Conservation (phyloP, 2,329 filamentous ascomycete species). For the Fusarium verticillioides region DNA sequence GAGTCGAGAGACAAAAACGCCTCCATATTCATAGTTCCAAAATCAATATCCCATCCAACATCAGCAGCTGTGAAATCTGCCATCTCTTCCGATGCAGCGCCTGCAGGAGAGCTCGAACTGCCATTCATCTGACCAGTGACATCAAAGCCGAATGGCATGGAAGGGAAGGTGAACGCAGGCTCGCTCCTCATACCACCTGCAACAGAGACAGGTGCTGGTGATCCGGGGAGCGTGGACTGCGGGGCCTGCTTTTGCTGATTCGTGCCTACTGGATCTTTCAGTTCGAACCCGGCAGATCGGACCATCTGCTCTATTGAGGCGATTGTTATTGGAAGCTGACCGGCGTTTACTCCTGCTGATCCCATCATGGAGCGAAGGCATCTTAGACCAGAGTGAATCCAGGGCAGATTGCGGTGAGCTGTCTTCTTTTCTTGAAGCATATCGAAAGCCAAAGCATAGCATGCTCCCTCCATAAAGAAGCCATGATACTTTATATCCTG, state of each 20-base stretch:
- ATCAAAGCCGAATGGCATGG: slow-evolving; percentile 46
- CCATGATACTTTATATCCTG: slow-evolving; percentile 58
- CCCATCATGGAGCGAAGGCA: slow-evolving; percentile 51
- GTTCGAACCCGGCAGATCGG: slow-evolving; percentile 43
- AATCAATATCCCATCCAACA: slow-evolving; percentile 47
- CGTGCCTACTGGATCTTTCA: slow-evolving; percentile 34
- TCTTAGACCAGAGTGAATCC: slow-evolving; percentile 53
- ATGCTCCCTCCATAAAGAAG: slow-evolving; percentile 56
- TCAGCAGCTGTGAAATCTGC: slow-evolving; percentile 46
- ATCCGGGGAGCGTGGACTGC: slow-evolving; percentile 29
- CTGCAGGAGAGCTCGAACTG: slow-evolving; percentile 21
- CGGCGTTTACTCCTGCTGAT: slow-evolving; percentile 29
- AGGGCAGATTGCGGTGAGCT: slow-evolving; percentile 53
- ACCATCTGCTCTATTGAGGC: slow-evolving; percentile 47
- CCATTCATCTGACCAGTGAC: slow-evolving; percentile 39
- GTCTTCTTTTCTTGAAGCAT: slow-evolving; percentile 53
- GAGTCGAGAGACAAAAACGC: slow-evolving; percentile 48
- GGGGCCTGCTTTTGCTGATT: slow-evolving; percentile 30
- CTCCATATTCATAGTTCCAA: slow-evolving; percentile 49
- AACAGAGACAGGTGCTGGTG: slow-evolving; percentile 22
- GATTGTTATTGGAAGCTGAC: slow-evolving; percentile 41
- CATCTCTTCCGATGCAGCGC: slow-evolving; percentile 37
- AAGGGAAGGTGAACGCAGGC: slow-evolving; percentile 44
- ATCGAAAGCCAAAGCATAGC: slow-evolving; percentile 56
- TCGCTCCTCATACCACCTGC: slow-evolving; percentile 22